Percentiles rank a stretch among this genome's conserved stretches.
phyloP scores from a whole-genome alignment of 192 early-diverging fungal genomes.

The Funneliformis mosseae region DNA sequence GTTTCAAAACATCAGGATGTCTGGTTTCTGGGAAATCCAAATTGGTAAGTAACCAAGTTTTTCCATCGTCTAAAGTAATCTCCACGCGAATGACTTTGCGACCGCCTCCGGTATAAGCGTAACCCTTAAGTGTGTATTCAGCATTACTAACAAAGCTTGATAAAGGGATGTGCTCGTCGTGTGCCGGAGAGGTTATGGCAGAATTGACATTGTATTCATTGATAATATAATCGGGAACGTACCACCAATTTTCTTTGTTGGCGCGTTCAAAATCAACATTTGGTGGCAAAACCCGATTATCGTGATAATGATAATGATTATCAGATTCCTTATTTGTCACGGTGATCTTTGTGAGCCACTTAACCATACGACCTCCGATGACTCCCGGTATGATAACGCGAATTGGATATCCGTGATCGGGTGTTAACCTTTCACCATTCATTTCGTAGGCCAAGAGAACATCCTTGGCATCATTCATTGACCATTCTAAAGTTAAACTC shows the following conservation, averaged over 20 bases:
- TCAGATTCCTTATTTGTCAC: slow-evolving; percentile 61
- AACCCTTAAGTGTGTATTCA: slow-evolving; percentile 64
- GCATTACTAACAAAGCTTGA: slow-evolving; percentile 12
- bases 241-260: slow-evolving; percentile 54
- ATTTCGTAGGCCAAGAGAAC: slow-evolving; percentile 78
- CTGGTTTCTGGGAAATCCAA: slow-evolving; percentile 46
- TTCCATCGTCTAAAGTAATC: slow-evolving; percentile 77
- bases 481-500: slow-evolving; percentile 65
- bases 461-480: slow-evolving; percentile 68
- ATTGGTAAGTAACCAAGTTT: slow-evolving; percentile 75
- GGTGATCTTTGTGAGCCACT: slow-evolving; percentile 72
- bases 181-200: slow-evolving; percentile 64
- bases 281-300: slow-evolving; percentile 87
- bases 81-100: slow-evolving; percentile 76
- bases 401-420: slow-evolving; percentile 87
- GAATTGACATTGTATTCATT: slow-evolving; percentile 85
- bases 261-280: slow-evolving; percentile 55
- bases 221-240: slow-evolving; percentile 61
- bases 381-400: slow-evolving; percentile 85
- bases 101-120: slow-evolving; percentile 81
- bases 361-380: slow-evolving; percentile 88
- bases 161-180: slow-evolving; percentile 47
- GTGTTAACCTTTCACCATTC: slow-evolving; percentile 72
- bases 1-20: slow-evolving; percentile 9
- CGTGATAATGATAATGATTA: slow-evolving; percentile 75